Base-by-base conservation (phyloP, 192 early-diverging fungal genomes). In the Geranomyces michiganensis region DNA sequence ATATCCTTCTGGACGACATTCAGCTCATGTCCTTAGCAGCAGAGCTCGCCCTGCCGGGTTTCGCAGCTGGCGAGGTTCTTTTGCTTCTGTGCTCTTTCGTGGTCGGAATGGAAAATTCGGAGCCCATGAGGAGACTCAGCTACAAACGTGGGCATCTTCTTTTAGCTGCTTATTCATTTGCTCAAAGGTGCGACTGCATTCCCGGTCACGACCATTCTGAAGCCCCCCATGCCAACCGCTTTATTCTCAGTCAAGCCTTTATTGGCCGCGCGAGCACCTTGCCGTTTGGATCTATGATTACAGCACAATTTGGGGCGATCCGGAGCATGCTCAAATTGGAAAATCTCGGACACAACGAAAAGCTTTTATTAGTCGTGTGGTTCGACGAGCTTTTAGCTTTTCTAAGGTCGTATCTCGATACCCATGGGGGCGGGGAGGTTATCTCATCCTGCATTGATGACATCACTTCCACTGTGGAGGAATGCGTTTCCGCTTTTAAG, bases 321-420 rank as follows among this genome's bases (percentile, higher is more conserved):
- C 29, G 26, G 30, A 56, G 8, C n/a, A 24, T 29, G 47, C 17
- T 67, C 12, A 21, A 51, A 9, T 0, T 29, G 15, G 31, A 12
- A 8, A 19, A 41, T 10, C 53, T 67, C 12, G 31, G 36, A 4
- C 31, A 70, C 55, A 41, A 70, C 60, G 32, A 61, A 31, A 70
- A 70, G 32, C 8, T 44, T 14, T 44, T 60, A 26, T n/a, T n/a
- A 7, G 19, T 61, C 0, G 27, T 22, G 6, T 70, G 68, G 68
- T 62, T 60, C 32, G n/a, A 56, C 17, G 53, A 56, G 4, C 53
- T 68, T 1, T 13, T 68, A 13, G 51, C 51, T 15, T n/a, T 24
- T 3, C n/a, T 26, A 3, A 26, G 3, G n/a, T 2, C 19, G 17
- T 7, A 3, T 24, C 51, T 53, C 15, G 4, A 9, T 17, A 41